Base-by-base conservation (phyloP, 2,329 filamentous ascomycete genomes). In the Colletotrichum paranaense region DNA sequence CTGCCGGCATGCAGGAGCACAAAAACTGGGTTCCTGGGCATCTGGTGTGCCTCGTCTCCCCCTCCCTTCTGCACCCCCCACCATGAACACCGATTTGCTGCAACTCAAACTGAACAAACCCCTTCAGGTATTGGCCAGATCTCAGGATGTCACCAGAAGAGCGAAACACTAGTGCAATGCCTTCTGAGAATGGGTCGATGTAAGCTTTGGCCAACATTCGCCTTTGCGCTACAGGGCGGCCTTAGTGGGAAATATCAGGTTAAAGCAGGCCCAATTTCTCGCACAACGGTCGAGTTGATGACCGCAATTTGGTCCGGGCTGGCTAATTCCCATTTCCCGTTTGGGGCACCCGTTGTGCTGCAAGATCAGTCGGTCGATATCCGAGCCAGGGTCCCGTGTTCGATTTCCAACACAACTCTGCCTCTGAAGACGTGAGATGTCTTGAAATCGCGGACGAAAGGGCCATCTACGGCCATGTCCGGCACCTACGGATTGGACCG, bases 151-250 rank as follows among this genome's bases (percentile, higher is more conserved):
- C 71, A 71, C 56, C 46, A 62, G 46, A 49, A 70, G 28, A 67
- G 70, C 67, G 71, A 73, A 73, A 73, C 71, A 70, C 67, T 73
- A 73, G 71, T 62, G 67, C 56, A 70, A 62, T 65, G 60, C 38
- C 71, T 52, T 70, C 35, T 38, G 14, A 30, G 26, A 66, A 73
- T 62, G 67, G 38, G 71, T 57, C 63, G 62, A 71, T 65, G 67
- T 71, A 73, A 73, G 71, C 67, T 73, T 73, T 71, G 71, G 71
- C 60, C 60, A 70, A 30, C 67, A 16, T 28, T 66, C 60, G 60
- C 49, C 60, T 38, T 66, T 70, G 70, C 67, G 46, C 24, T 42
- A 57, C 35, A 35, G 55, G 49, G 56, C 60, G 67, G 60, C 56
- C 60, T 32, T 49, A 62, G 60, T 60, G 24, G 71, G 67, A 62